phyloP scores from a whole-genome alignment of 164 flowering plant species.

The Annona squamosa region DNA sequence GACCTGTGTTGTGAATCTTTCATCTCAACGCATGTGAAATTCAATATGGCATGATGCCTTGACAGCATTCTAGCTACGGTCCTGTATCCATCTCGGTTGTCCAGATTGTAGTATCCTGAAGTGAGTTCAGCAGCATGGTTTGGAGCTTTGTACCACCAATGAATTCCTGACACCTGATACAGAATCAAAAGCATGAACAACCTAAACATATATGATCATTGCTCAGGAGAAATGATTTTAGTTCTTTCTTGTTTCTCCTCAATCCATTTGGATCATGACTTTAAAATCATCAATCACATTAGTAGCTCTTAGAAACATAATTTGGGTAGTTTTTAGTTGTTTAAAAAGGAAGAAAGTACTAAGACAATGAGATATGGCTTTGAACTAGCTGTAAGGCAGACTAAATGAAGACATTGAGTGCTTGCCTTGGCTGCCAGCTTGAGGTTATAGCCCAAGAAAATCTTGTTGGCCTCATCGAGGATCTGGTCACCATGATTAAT shows the following conservation, averaged over 20 bases:
- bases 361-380: neutral
- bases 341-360: too few relatives aligned
- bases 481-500: conserved; percentile 77
- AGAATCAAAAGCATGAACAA: neutral
- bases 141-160: conserved; percentile 72
- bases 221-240: neutral
- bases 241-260: neutral
- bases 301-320: too few relatives aligned
- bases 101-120: conserved; percentile 68
- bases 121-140: conserved; percentile 82
- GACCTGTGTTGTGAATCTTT: conserved; percentile 53
- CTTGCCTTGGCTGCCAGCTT: conserved; percentile 72
- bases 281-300: too few relatives aligned
- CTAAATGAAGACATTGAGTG: neutral
- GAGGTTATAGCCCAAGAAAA: conserved; percentile 59
- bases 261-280: neutral
- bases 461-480: conserved; percentile 71
- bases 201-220: neutral
- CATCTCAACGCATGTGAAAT: conserved; percentile 92
- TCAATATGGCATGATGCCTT: conserved; percentile 55
- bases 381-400: neutral
- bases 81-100: conserved; percentile 71
- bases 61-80: conserved; percentile 76
- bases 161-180: conserved; percentile 73
- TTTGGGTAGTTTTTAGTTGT: too few relatives aligned